Conservation (phyloP, 2,329 filamentous ascomycete species). For the Neofusicoccum laricinum region DNA sequence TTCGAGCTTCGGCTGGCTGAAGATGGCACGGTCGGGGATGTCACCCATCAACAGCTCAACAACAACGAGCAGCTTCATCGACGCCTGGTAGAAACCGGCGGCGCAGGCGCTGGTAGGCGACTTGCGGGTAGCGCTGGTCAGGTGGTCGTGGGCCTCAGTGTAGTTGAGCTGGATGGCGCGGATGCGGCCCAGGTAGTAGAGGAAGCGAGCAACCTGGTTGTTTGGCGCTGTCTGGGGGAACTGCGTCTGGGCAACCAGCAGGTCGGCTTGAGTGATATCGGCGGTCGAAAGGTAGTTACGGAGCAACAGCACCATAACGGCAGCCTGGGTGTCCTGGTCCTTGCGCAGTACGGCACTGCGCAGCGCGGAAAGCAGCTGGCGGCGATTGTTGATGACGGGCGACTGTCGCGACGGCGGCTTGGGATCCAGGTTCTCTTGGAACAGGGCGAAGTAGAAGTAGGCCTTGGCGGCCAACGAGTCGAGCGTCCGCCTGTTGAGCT, state of each 20-base stretch:
- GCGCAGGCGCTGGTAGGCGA: slow-evolving; percentile 86
- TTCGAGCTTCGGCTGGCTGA: slow-evolving; percentile 86
- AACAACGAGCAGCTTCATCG: slow-evolving; percentile 92
- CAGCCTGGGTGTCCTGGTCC: slow-evolving; percentile 94
- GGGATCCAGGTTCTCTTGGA: slow-evolving; percentile 86
- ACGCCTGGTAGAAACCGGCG: slow-evolving; percentile 91
- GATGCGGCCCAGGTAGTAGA: slow-evolving; percentile 96
- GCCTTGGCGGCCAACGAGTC: slow-evolving; percentile 92
- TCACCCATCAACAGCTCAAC: slow-evolving; percentile 98
- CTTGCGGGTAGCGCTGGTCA: slow-evolving; percentile 91
- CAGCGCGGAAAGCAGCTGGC: slow-evolving; percentile 80
- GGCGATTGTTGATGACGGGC: slow-evolving; percentile 80
- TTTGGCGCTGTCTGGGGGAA: slow-evolving; percentile 94
- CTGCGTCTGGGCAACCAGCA: slow-evolving; percentile 91
- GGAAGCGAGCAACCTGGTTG: slow-evolving; percentile 95
- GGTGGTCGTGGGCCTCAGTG: slow-evolving; percentile 92
- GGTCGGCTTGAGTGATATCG: slow-evolving; percentile 93
- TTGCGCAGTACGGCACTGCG: slow-evolving; percentile 95
- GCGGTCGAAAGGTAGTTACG: slow-evolving; percentile 95
- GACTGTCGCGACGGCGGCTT: slow-evolving; percentile 86
- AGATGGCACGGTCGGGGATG: slow-evolving; percentile 91
- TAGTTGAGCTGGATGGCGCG: slow-evolving; percentile 95
- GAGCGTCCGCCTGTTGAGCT: slow-evolving; percentile 86
- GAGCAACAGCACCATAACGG: slow-evolving; percentile 89
- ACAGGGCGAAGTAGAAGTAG: slow-evolving; percentile 97